These are phyloP conservation scores for Leccinum longicurvipes DNA, from an alignment of 768 basidiomycete genomes.

Conservation along the genomic window DNA sequence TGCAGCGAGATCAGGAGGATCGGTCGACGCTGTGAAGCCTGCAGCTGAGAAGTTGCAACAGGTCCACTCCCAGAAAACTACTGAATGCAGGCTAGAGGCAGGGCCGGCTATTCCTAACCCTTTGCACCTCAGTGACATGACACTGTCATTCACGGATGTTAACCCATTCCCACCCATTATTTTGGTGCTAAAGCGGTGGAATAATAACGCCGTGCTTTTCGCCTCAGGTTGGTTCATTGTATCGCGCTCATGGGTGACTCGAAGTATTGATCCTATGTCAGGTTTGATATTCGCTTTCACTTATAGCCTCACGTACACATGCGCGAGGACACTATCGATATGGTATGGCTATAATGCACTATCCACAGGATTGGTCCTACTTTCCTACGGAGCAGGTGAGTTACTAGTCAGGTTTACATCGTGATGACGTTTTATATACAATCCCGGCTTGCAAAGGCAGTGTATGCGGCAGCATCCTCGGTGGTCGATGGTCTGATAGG, in stretches of 20 bases:
- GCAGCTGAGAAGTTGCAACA: constrained; percentile 8
- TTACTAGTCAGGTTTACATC: not conserved
- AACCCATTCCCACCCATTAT: constrained; percentile 66
- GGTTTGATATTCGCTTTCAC: constrained; percentile 72
- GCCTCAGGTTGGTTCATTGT: constrained; percentile 18
- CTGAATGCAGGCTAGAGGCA: not conserved
- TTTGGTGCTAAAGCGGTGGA: constrained; percentile 54
- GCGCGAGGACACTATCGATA: constrained; percentile 62
- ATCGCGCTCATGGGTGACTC: not conserved
- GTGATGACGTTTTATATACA: not conserved
- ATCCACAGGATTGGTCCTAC: constrained; percentile 70
- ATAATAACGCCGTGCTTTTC: constrained; percentile 63
- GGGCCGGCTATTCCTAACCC: not conserved
- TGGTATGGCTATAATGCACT: constrained; percentile 68
- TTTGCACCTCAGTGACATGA: constrained; percentile 35
- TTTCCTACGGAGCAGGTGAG: constrained; percentile 69
- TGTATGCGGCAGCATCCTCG: constrained; percentile 52
- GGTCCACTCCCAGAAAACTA: not conserved
- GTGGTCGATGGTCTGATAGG: constrained; percentile 57
- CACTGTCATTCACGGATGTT: constrained; percentile 61
- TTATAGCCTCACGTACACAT: constrained; percentile 71
- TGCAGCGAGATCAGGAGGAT: not conserved
- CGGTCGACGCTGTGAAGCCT: not conserved
- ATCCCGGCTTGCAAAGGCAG: constrained; percentile 33
- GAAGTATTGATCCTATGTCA: constrained; percentile 21